These are phyloP conservation scores for Rosa rugosa DNA, from an alignment of 306 rosid species.

Conservation along the genomic window DNA sequence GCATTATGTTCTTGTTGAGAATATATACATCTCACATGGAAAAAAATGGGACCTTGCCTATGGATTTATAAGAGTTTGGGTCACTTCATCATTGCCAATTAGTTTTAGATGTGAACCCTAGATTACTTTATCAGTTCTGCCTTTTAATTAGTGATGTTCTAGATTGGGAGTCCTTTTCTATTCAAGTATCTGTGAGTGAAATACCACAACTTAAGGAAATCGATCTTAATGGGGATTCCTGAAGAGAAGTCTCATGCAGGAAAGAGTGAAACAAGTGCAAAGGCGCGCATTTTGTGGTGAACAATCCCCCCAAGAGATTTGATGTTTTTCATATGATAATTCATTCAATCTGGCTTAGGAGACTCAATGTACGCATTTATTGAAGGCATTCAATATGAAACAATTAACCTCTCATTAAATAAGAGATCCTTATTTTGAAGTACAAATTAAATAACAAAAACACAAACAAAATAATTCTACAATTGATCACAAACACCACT, in stretches of 20 bases:
- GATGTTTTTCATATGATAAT: constrained; percentile 60
- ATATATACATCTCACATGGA: no score
- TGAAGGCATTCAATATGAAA: background rate
- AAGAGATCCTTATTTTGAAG: no score
- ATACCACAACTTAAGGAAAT: constrained; percentile 48
- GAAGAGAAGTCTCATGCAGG: constrained; percentile 45
- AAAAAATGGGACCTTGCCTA: no score
- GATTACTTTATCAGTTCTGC: no score
- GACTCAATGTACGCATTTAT: constrained; percentile 39
- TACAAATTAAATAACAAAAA: no score
- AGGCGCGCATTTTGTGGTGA: constrained; percentile 51
- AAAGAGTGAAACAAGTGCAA: constrained; percentile 51
- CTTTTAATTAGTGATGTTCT: constrained; percentile 62
- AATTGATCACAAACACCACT: no score
- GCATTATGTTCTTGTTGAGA: constrained; percentile 36
- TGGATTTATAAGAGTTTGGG: no score
- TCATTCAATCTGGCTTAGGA: constrained; percentile 66
- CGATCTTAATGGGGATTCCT: constrained; percentile 44
- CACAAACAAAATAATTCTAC: no score
- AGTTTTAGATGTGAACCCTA: no score
- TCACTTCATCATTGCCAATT: no score
- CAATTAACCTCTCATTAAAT: no score
- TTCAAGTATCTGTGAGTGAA: constrained; percentile 43
- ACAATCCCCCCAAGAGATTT: constrained; percentile 50
- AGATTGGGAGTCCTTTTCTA: constrained; percentile 50